phyloP scores from a whole-genome alignment of 192 early-diverging fungal genomes.

The Coemansia aciculifera region DNA sequence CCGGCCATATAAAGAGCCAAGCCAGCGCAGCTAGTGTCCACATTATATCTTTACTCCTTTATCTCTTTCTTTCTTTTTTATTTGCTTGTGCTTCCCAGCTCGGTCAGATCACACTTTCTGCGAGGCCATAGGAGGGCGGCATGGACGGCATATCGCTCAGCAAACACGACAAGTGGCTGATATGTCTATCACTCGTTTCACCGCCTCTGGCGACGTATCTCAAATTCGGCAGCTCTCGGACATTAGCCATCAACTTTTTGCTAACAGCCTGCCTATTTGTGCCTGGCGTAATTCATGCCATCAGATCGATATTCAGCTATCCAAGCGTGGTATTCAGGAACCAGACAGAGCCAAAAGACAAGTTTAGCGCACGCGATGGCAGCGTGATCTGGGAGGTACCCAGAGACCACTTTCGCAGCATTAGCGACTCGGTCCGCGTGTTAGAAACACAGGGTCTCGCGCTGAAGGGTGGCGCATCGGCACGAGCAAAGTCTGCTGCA shows the following conservation, averaged over 20 bases:
- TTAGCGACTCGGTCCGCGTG: constrained; percentile 34
- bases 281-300: constrained; percentile 38
- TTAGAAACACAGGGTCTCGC: constrained; percentile 24
- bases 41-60: not conserved
- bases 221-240: constrained; percentile 44
- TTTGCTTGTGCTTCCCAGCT: not conserved
- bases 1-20: not conserved
- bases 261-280: constrained; percentile 35
- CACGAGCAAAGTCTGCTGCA: constrained; percentile 21
- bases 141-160: constrained; percentile 46
- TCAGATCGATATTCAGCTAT: constrained; percentile 33
- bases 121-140: not conserved
- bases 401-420: constrained; percentile 38
- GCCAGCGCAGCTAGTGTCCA: not conserved
- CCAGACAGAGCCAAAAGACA: constrained; percentile 18
- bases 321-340: constrained; percentile 41
- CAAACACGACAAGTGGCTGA: constrained; percentile 34
- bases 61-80: not conserved
- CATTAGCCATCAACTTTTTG: constrained; percentile 32
- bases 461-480: constrained; percentile 13
- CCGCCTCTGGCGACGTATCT: constrained; percentile 39
- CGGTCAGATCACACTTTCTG: not conserved
- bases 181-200: constrained; percentile 21
- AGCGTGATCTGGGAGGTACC: constrained; percentile 51
- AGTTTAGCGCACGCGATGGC: constrained; percentile 16